Percentiles rank a stretch among this genome's conserved stretches.
These are phyloP conservation scores for Mortierella alpina DNA, from an alignment of 192 early-diverging fungal species.

Conservation along the genomic window DNA sequence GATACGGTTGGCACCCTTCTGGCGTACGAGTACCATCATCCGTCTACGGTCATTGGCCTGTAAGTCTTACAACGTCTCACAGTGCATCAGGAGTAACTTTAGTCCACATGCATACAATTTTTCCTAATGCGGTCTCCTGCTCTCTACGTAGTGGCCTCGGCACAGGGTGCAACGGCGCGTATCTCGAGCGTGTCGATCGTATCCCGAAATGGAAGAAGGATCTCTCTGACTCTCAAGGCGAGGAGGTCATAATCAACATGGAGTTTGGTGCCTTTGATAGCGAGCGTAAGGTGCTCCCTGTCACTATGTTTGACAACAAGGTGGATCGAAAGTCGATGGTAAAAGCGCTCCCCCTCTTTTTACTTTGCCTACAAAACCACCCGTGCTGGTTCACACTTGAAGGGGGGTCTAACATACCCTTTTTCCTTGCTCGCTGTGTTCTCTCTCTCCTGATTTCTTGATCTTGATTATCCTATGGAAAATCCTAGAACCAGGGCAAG, in stretches of 20 bases:
- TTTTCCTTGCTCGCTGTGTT: not conserved
- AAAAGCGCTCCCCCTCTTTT: not conserved
- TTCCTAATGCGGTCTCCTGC: not conserved
- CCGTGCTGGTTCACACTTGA: not conserved
- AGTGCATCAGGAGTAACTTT: not conserved
- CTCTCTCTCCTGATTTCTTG: not conserved
- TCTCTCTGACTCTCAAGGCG: not conserved
- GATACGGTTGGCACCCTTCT: constrained; percentile 95
- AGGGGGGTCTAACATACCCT: too few species aligned
- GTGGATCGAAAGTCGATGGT: constrained; percentile 82
- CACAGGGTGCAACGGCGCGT: constrained; percentile 94
- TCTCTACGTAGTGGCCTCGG: constrained; percentile 73
- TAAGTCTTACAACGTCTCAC: not conserved
- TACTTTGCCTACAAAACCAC: not conserved
- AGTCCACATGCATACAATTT: too few species aligned
- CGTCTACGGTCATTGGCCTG: constrained; percentile 82
- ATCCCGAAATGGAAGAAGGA: constrained; percentile 50
- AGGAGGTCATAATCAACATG: constrained; percentile 92
- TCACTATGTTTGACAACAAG: constrained; percentile 87
- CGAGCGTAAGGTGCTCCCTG: constrained; percentile 82
- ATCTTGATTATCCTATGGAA: not conserved
- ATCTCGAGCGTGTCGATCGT: constrained; percentile 81
- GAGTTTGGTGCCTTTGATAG: constrained; percentile 96
- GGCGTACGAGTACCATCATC: constrained; percentile 82
- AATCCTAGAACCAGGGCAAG: constrained; percentile 68